Percentiles rank a stretch among this genome's conserved stretches.
Conservation (phyloP, 2,329 filamentous ascomycete species). For the Penicillium italicum region DNA sequence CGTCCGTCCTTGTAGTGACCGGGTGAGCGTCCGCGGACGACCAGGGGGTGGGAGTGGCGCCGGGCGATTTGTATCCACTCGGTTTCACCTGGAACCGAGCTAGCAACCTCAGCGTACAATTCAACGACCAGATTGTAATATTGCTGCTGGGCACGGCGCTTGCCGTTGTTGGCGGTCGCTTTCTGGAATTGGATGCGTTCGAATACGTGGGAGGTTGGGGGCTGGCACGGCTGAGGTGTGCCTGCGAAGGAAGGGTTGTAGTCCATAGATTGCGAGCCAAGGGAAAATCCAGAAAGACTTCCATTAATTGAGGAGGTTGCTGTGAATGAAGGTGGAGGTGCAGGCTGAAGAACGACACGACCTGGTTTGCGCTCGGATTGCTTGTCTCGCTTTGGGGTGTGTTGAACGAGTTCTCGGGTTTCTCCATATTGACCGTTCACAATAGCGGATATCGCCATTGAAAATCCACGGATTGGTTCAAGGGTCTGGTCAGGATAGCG, state of each 20-base stretch:
- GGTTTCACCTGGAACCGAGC: slow-evolving; percentile 40
- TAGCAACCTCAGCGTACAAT: slow-evolving; percentile 66
- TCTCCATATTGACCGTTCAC: slow-evolving; percentile 74
- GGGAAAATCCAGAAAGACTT: slow-evolving; percentile 24
- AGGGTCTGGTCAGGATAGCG: slow-evolving; percentile 44
- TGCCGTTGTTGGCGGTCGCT: slow-evolving; percentile 90
- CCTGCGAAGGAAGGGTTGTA: slow-evolving; percentile 32
- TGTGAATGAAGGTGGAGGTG: slow-evolving; percentile 51
- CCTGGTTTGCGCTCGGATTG: slow-evolving; percentile 74
- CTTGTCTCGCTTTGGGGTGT: slow-evolving; percentile 88
- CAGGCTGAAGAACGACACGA: slow-evolving; percentile 64
- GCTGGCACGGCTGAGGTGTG: slow-evolving; percentile 32
- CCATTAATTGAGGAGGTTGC: slow-evolving; percentile 22
- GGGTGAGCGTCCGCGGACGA: slow-evolving; percentile 79
- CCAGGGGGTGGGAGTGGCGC: slow-evolving; percentile 73
- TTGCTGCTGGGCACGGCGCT: slow-evolving; percentile 82
- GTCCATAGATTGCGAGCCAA: slow-evolving; percentile 31
- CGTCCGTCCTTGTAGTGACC: slow-evolving; percentile 74
- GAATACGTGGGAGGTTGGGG: slow-evolving; percentile 59
- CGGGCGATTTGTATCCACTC: slow-evolving; percentile 69
- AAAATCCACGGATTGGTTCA: slow-evolving; percentile 67
- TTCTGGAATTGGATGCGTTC: slow-evolving; percentile 94
- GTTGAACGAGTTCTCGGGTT: slow-evolving; percentile 78
- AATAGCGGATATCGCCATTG: slow-evolving; percentile 79
- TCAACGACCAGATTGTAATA: slow-evolving; percentile 91